Conservation (phyloP, 1,284 basidiomycete genomes). For the Ceratobasidium sp. region DNA sequence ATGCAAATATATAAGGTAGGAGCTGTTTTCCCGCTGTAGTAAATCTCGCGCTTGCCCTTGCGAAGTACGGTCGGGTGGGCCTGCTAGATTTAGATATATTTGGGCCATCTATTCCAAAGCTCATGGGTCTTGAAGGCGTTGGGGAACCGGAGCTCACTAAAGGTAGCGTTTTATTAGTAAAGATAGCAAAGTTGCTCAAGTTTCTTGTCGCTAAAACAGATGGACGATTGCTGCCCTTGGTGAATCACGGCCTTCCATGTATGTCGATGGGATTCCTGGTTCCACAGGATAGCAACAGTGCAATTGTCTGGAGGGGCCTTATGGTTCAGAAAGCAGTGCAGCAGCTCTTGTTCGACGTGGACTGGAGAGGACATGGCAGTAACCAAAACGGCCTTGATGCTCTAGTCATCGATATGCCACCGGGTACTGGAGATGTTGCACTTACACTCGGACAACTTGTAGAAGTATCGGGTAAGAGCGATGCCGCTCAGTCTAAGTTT, state of each 20-base stretch:
- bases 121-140: conserved; percentile 88
- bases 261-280: conserved; percentile 98
- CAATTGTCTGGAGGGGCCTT: conserved; percentile 94
- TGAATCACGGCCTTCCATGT: conserved; percentile 90
- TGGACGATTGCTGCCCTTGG: conserved; percentile 84
- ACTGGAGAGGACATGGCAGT: conserved; percentile 69
- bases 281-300: conserved; percentile 67
- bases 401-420: conserved; percentile 96
- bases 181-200: neutral
- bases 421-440: conserved; percentile 96
- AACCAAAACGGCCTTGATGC: conserved; percentile 74
- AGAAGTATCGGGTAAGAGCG: conserved; percentile 76
- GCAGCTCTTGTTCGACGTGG: conserved; percentile 95
- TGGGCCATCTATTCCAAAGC: conserved; percentile 93
- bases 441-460: conserved; percentile 93
- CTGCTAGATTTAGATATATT: conserved; percentile 96
- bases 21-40: conserved; percentile 61
- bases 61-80: conserved; percentile 71
- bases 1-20: neutral
- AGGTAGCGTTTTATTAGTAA: conserved; percentile 59
- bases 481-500: neutral
- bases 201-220: conserved; percentile 57
- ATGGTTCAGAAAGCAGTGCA: conserved; percentile 99
- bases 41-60: conserved; percentile 84
- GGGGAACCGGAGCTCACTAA: conserved; percentile 84